Percentiles rank a stretch among this genome's conserved stretches.
phyloP scores from a whole-genome alignment of 345 rosid genomes.

The Carallia brachiata region DNA sequence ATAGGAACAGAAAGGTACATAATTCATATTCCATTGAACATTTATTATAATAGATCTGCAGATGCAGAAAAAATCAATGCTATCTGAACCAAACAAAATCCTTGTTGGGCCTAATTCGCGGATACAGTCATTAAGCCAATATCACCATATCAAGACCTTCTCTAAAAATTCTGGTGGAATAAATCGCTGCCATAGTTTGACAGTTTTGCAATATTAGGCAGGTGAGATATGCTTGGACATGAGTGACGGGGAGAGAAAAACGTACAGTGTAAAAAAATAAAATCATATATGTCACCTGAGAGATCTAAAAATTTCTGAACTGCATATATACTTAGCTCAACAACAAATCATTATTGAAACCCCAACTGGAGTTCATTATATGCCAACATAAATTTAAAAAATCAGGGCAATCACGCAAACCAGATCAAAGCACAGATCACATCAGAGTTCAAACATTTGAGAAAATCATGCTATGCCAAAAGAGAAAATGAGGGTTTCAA shows the following conservation, averaged over 20 bases:
- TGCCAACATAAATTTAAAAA: no score
- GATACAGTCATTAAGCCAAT: background rate
- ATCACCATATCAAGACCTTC: background rate
- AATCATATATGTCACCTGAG: background rate
- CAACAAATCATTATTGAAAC: background rate
- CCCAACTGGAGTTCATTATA: no score
- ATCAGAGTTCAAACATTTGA: no score
- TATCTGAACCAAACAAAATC: background rate
- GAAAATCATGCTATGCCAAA: no score
- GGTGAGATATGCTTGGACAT: background rate
- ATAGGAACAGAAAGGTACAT: slow-evolving; percentile 16
- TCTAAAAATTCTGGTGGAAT: background rate
- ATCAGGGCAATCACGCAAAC: no score
- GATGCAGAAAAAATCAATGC: background rate
- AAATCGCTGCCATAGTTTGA: background rate
- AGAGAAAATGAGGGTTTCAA: no score
- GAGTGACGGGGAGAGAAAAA: background rate
- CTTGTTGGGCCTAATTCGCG: background rate
- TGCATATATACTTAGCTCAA: background rate
- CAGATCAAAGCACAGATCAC: no score
- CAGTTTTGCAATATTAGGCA: background rate
- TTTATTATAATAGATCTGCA: background rate
- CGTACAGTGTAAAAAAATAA: background rate
- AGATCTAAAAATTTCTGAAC: background rate
- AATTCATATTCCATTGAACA: background rate